These are phyloP conservation scores for Debaryomyces subglobosus DNA, from an alignment of 1,139 yeast species.

Conservation along the genomic window DNA sequence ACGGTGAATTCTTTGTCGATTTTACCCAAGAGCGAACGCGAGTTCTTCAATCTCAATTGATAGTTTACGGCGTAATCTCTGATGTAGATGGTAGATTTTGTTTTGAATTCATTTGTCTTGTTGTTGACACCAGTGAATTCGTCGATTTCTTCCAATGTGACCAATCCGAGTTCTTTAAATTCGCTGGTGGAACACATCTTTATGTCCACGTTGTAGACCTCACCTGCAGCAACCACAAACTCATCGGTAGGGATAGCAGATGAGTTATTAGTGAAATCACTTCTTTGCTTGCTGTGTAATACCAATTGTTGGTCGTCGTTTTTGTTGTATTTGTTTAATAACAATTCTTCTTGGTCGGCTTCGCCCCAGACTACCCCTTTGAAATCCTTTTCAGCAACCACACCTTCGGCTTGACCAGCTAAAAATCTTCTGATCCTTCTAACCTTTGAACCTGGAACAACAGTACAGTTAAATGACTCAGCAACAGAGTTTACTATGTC, in stretches of 20 bases:
- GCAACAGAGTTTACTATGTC: constrained; percentile 81
- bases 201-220: constrained; percentile 83
- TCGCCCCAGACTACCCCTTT: constrained; percentile 94
- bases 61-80: constrained; percentile 85
- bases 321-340: constrained; percentile 47
- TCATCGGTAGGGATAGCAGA: constrained; percentile 75
- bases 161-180: constrained; percentile 58
- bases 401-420: constrained; percentile 92
- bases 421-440: constrained; percentile 90
- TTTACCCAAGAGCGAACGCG: constrained; percentile 70
- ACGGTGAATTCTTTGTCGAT: constrained; percentile 80
- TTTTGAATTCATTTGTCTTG: constrained; percentile 50
- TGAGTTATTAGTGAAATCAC: constrained; percentile 27
- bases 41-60: constrained; percentile 71
- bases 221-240: constrained; percentile 74
- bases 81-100: constrained; percentile 73
- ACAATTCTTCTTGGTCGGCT: constrained; percentile 69
- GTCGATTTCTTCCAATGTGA: constrained; percentile 68
- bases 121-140: constrained; percentile 65
- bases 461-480: constrained; percentile 73
- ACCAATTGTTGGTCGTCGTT: constrained; percentile 42
- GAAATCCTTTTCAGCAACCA: constrained; percentile 88
- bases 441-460: constrained; percentile 90
- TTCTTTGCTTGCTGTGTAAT: constrained; percentile 22
- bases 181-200: constrained; percentile 72